Evolutionary conservation across 2,329 filamentous ascomycete genomes (phyloP), one percentile per base, ranked within the genome.

Genomic region (Sporothrix brunneoviolacea): DNA sequence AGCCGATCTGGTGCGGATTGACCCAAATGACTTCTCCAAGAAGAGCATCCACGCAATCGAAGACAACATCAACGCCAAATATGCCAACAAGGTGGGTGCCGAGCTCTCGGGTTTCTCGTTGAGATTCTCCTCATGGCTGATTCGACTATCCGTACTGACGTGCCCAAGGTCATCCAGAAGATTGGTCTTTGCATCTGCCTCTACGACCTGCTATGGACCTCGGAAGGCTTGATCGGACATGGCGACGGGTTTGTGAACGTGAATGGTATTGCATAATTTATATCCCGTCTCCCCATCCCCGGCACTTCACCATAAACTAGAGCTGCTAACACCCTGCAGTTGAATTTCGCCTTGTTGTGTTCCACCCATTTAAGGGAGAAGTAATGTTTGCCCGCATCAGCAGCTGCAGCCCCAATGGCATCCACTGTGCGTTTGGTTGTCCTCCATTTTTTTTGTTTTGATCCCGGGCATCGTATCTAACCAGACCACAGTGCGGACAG

Each of bases 41-140:
- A 76, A 82, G 54, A 94, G 88, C 62, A 79, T 82, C 28, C 79
- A 90, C 56, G 89, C 90, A 1, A 88, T 98, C 56, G 90, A 96
- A 69, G 91, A 98, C 71, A 93, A 93, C 61, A 93, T 98, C 70
- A 97, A 98, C 66, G 78, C 83, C 56, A 98, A 98, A 70, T 98
- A 96, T 68, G 83, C 91, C 53, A 96, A 98, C 71, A 93, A 91
- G 69, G 85, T 88, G 35, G n/a, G n/a, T n/a, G n/a, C n/a, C n/a
- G n/a, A n/a, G n/a, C n/a, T n/a, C n/a, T n/a, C n/a, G n/a, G 12
- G 43, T 33, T n/a, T 19, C 16, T 40, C 4, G 18, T 22, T 16
- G 9, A 12, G 32, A n/a, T 33, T 7, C 13, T 15, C 10, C 21
- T 42, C 15, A 8, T 40, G 8, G 19, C 15, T 19, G n/a, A n/a